These are phyloP conservation scores for Alternaria sp. DNA, from an alignment of 2,329 filamentous ascomycete species.

Conservation along the genomic window DNA sequence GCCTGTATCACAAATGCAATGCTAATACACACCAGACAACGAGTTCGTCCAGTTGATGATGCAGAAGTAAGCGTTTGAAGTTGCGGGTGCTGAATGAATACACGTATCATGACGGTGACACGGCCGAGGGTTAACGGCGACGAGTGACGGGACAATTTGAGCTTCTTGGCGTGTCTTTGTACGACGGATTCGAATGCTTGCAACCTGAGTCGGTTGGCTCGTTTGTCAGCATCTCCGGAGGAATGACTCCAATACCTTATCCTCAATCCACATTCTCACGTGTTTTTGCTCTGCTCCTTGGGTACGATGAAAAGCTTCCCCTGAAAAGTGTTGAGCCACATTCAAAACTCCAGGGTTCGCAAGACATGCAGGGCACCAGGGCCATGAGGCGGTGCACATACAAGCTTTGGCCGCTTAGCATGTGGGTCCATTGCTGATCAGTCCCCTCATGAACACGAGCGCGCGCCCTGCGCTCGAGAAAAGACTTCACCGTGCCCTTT, in stretches of 20 bases:
- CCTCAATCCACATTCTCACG: conserved; percentile 18
- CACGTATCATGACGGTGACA: conserved; percentile 40
- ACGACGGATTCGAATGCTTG: conserved; percentile 13
- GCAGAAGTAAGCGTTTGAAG: conserved; percentile 57
- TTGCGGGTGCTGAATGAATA: conserved; percentile 38
- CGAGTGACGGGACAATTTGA: conserved; percentile 29
- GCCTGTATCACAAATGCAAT: neutral
- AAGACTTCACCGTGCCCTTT: neutral
- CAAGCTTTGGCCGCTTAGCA: conserved; percentile 22
- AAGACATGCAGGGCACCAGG: conserved; percentile 27
- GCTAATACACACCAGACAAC: conserved; percentile 55
- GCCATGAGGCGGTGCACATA: conserved; percentile 28
- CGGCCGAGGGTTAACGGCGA: conserved; percentile 39
- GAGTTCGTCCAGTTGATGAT: conserved; percentile 66
- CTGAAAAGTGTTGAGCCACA: conserved; percentile 15
- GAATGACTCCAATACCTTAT: conserved; percentile 16
- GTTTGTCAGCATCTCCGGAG: conserved; percentile 10
- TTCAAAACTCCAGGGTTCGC: neutral
- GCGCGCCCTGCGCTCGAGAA: neutral
- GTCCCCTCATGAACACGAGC: neutral
- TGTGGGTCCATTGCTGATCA: conserved; percentile 15
- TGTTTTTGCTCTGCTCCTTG: conserved; percentile 9
- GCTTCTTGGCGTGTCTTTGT: conserved; percentile 16
- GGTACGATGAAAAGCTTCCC: conserved; percentile 13
- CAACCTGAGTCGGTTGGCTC: conserved; percentile 10